Evolutionary conservation across 2,329 filamentous ascomycete species (phyloP), one percentile per base, ranked within the genome.

Genomic region (Lecanicillium sp.): DNA sequence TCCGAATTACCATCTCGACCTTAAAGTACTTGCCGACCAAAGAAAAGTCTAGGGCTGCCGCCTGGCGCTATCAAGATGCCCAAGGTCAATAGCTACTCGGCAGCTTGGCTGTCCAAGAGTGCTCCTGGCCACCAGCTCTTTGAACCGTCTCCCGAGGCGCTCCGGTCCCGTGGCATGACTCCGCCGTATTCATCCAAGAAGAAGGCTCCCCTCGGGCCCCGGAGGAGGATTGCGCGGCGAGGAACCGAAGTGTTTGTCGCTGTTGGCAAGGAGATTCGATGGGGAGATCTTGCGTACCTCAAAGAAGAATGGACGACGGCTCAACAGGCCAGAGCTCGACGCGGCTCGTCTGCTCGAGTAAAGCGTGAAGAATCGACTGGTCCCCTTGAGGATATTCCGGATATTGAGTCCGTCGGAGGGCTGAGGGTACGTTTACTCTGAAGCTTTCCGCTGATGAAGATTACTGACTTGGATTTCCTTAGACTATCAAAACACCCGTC

Each of bases 211-310:
- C 53, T 57, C 2, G 74, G 76, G 14, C 74, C 78, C 9, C 67
- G 71, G 41, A 63, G 77, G 46, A 88, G 80, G 1, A 81, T 96
- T 51, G 89, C 88, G 9, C 78, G 76, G 35, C 73, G 90, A 43
- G 88, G 85, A 13, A 87, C 85, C 1, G 89, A 98, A 53, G 68
- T 96, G 9, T 96, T 96, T 56, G 80, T 87, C 11, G 89, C 88
- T 15, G 80, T 84, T 29, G 89, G 89, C 35, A 89, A 83, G 51
- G 86, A 96, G 60, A 83, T 98, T 44, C 75, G 89, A 58, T 98
- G 92, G 88, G 82, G 85, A 9, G 86, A 95, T 60, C 64, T 98
- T 40, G 77, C 79, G 37, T 77, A 81, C 43, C 60, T 96, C 53
- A 94, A 94, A 65, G 84, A 80, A 44, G 57, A 54, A 35, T 65